Evolutionary conservation across 2,329 filamentous ascomycete genomes (phyloP), one percentile per base, ranked within the genome.

Genomic region (Xylariaceae sp.): DNA sequence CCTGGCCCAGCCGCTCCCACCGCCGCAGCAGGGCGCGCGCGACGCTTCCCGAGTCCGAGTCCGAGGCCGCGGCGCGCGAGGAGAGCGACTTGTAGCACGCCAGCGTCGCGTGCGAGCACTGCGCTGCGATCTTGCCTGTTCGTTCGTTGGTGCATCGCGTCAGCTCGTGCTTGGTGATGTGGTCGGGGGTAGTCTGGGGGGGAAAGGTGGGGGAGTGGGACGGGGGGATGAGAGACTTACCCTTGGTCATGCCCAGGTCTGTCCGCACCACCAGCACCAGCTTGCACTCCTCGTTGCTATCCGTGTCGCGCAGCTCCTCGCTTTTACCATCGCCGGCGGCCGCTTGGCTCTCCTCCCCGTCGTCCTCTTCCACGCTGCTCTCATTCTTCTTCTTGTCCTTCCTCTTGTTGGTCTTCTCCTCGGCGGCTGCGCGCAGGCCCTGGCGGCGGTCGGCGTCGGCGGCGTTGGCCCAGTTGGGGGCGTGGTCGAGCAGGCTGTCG

Each of bases 51-150:
- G n/a, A n/a, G n/a, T n/a, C n/a, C 23, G 65, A 59, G 25, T 72
- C 63, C 33, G 70, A 63, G 33, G 64, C 59, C 3, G 67, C 59
- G n/a, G 75, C 65, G 35, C 65, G 60, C 28, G 67, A 62, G 36
- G 77, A 63, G 44, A 93, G 77, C 38, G 79, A 67, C 66, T 95
- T 96, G 77, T 94, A 98, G 74, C 90, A 96, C 35, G 90, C 89
- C 36, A 98, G 79, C 3, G 90, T 94, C n/a, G 92, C 92, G 61
- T 96, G 92, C 31, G 82, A 84, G 63, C 84, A 90, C 63, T 96
- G 92, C 6, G 92, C 92, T 37, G 87, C 92, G 52, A 96, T 95
- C 71, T 98, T 98, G 52, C 90, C 90, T 94, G 44, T n/a, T n/a
- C n/a, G n/a, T n/a, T n/a, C n/a, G n/a, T n/a, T n/a, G n/a, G n/a